Evolutionary conservation across 2,329 filamentous ascomycete genomes (phyloP), one percentile per base, ranked within the genome.

Genomic region (Alternaria tenuissima): DNA sequence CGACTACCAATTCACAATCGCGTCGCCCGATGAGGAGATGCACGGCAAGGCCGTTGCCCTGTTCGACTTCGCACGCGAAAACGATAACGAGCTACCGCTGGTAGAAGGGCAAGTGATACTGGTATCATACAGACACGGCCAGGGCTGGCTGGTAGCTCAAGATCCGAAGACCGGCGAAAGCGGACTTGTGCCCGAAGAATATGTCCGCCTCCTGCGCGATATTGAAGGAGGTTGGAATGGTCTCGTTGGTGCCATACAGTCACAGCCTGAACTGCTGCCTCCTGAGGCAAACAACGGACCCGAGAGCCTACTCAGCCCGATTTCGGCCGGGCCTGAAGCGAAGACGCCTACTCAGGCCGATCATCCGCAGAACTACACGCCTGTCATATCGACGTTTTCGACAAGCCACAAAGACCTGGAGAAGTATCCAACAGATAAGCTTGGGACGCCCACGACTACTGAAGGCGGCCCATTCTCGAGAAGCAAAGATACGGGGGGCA

Each of bases 71-170:
- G 89, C 89, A 69, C 88, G 94, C 32, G 94, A 98, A 79, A 97
- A 98, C 76, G 93, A 97, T 77, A 99, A 98, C 75, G 95, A 99
- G 79, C 82, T 99, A 58, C 93, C 93, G 4, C 82, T 99, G 47
- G 89, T 92, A 0, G 95, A 99, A 80, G 95, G 95, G 6, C 95
- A 99, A 75, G 92, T 97, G 58, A 97, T 99, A 57, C 91, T 95
- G 83, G 94, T 99, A 24, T 96, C 93, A 16, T 99, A 98, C 78
- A 87, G 95, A 43, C 94, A 98, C 75, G 94, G 94, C 16, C 93
- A 98, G 80, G 95, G 95, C 56, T 99, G 95, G 95, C 85, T 99
- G 52, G 95, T 99, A 24, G 95, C 95, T 4, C 92, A 97, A 80
- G 95, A 99, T 73, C 94, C 94, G 12, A 94, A 93, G 78, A 97